Evolutionary conservation across 2,329 filamentous ascomycete species (phyloP).

Genomic region (Penicillium vulpinum): DNA sequence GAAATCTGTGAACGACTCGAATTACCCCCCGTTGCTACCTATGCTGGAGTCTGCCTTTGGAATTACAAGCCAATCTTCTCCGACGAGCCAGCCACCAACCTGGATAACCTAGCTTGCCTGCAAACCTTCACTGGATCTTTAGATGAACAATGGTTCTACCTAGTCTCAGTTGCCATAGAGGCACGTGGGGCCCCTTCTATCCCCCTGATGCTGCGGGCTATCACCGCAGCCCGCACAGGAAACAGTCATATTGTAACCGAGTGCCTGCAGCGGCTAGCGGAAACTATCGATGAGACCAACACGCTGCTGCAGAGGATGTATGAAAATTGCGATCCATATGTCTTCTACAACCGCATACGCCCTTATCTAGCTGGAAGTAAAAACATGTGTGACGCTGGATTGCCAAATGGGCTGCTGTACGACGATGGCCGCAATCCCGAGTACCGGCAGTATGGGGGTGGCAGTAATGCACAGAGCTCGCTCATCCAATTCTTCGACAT

Average conservation of each 20-base stretch:
- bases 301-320: slow-evolving; percentile 83
- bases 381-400: slow-evolving; percentile 93
- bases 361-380: slow-evolving; percentile 94
- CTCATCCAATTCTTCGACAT: slow-evolving; percentile 98
- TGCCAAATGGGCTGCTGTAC: slow-evolving; percentile 84
- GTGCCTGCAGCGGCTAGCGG: slow-evolving; percentile 78
- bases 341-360: slow-evolving; percentile 95
- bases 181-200: slow-evolving; percentile 85
- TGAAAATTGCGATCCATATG: slow-evolving; percentile 87
- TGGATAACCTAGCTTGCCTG: slow-evolving; percentile 85
- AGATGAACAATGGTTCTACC: slow-evolving; percentile 98
- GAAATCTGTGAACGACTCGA: slow-evolving; percentile 75
- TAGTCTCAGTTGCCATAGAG: slow-evolving; percentile 94
- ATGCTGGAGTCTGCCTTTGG: slow-evolving; percentile 89
- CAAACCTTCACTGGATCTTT: slow-evolving; percentile 90
- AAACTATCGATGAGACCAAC: slow-evolving; percentile 82
- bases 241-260: slow-evolving; percentile 71
- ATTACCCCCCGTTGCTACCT: slow-evolving; percentile 89
- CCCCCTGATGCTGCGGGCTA: slow-evolving; percentile 83
- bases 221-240: slow-evolving; percentile 71
- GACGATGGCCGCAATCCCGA: slow-evolving; percentile 71
- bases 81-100: slow-evolving; percentile 74
- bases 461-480: slow-evolving; percentile 95
- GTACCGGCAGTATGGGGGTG: slow-evolving; percentile 85
- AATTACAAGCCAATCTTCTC: slow-evolving; percentile 93